Conservation (phyloP, 768 basidiomycete species). For the Austroboletus eburneus region DNA sequence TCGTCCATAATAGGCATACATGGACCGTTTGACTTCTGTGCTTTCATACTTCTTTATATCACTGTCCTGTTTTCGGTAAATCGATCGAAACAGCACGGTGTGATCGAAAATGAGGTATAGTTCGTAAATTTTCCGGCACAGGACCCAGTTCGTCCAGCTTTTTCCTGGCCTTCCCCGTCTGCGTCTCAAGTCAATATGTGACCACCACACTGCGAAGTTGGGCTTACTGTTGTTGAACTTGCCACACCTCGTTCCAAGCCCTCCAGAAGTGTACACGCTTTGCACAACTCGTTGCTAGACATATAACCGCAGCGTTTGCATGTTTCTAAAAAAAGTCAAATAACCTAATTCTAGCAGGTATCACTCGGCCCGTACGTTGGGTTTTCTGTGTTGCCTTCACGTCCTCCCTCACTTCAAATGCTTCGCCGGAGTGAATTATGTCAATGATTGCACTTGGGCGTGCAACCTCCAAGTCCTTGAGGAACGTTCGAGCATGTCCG, state of each 20-base stretch:
- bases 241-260: slow-evolving; percentile 85
- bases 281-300: slow-evolving; percentile 95
- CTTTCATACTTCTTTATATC: not conserved
- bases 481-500: slow-evolving; percentile 88
- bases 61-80: slow-evolving; percentile 18
- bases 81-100: slow-evolving; percentile 42
- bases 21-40: too few species aligned
- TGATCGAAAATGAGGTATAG: slow-evolving; percentile 66
- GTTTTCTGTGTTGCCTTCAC: slow-evolving; percentile 79
- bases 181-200: slow-evolving; percentile 4
- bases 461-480: slow-evolving; percentile 93
- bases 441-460: slow-evolving; percentile 96
- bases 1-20: too few species aligned
- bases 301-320: slow-evolving; percentile 94
- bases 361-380: slow-evolving; percentile 63
- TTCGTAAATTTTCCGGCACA: slow-evolving; percentile 64
- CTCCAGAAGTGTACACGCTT: slow-evolving; percentile 88
- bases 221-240: slow-evolving; percentile 54
- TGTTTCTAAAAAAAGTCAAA: slow-evolving; percentile 52
- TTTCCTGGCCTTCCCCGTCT: slow-evolving; percentile 69
- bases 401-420: slow-evolving; percentile 81
- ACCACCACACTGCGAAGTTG: not conserved
- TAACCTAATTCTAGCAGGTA: not conserved
- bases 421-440: slow-evolving; percentile 94
- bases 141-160: slow-evolving; percentile 57